Evolutionary conservation across 2,329 filamentous ascomycete genomes (phyloP).

Genomic region (Metarhizium humberi): DNA sequence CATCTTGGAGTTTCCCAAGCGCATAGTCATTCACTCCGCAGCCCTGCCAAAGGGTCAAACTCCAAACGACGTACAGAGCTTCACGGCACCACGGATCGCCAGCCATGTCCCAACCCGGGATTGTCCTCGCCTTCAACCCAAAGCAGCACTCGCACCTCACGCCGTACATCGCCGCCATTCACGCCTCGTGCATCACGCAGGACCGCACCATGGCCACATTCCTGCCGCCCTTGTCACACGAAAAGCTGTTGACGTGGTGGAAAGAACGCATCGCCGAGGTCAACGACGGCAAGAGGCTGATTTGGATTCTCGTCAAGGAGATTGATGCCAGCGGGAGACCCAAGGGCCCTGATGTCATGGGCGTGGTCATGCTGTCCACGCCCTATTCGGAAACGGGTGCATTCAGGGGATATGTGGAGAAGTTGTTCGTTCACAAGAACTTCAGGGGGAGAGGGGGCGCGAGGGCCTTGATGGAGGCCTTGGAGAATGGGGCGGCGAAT

Average conservation of each 20-base stretch:
- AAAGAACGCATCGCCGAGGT: slow-evolving; percentile 40
- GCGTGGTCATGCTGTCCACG: slow-evolving; percentile 45
- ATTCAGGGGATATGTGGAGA: slow-evolving; percentile 46
- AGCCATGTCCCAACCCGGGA: slow-evolving; percentile 22
- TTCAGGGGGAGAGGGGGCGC: slow-evolving; percentile 43
- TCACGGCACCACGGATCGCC: too few species aligned
- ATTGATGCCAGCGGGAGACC: slow-evolving; percentile 21
- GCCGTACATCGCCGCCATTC: slow-evolving; percentile 47
- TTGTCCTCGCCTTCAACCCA: slow-evolving; percentile 33
- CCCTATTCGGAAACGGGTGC: slow-evolving; percentile 45
- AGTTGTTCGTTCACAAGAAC: slow-evolving; percentile 44
- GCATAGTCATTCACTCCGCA: too few species aligned
- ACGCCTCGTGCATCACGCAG: slow-evolving; percentile 48
- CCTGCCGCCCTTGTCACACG: slow-evolving; percentile 46
- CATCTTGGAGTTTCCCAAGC: too few species aligned
- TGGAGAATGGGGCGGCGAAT: slow-evolving; percentile 44
- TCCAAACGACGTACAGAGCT: background rate
- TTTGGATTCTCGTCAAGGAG: slow-evolving; percentile 41
- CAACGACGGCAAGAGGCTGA: slow-evolving; percentile 33
- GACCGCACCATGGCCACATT: slow-evolving; percentile 50
- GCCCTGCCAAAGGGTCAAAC: background rate
- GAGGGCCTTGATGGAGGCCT: slow-evolving; percentile 36
- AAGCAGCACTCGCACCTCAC: slow-evolving; percentile 40
- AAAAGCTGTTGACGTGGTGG: slow-evolving; percentile 50
- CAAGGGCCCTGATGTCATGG: slow-evolving; percentile 39